Percentiles rank a stretch among this genome's conserved stretches.
Evolutionary conservation across 306 rosid genomes (phyloP).

Genomic region (Vigna trinervia): DNA sequence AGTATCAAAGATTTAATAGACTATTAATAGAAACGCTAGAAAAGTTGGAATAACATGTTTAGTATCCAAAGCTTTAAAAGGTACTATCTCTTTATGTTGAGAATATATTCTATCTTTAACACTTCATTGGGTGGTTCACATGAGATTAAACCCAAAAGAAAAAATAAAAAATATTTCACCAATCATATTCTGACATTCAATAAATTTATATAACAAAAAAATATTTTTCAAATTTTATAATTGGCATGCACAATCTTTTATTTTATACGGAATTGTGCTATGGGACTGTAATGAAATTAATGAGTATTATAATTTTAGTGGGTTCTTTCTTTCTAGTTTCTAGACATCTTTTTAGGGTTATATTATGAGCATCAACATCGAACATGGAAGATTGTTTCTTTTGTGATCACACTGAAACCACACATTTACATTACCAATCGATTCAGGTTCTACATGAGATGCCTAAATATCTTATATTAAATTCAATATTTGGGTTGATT

Average conservation of each 20-base stretch:
- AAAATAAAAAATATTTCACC: no score
- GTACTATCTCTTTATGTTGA: conserved; percentile 7
- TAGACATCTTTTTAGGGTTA: conserved; percentile 27
- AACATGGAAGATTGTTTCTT: not conserved
- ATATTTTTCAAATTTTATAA: no score
- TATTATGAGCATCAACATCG: conserved; percentile 30
- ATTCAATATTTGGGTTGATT: no score
- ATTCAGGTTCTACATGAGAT: not conserved
- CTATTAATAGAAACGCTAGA: conserved; percentile 34
- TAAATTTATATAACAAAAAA: no score
- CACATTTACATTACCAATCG: conserved; percentile 27
- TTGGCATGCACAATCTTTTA: no score
- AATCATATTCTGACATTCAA: no score
- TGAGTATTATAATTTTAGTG: conserved; percentile 23
- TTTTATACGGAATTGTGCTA: no score
- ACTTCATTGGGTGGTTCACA: no score
- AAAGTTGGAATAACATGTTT: conserved; percentile 21
- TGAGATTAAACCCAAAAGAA: no score
- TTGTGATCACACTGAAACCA: conserved; percentile 13
- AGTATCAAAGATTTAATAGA: conserved; percentile 36
- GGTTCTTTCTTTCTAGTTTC: conserved; percentile 30
- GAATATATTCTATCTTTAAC: conserved; percentile 43
- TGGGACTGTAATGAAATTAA: conserved; percentile 2
- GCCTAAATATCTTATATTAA: no score
- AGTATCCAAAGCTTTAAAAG: conserved; percentile 53